Percentiles rank a stretch among this genome's conserved stretches.
Conservation (phyloP, 345 rosid genomes). For the Eucalyptus globulus region DNA sequence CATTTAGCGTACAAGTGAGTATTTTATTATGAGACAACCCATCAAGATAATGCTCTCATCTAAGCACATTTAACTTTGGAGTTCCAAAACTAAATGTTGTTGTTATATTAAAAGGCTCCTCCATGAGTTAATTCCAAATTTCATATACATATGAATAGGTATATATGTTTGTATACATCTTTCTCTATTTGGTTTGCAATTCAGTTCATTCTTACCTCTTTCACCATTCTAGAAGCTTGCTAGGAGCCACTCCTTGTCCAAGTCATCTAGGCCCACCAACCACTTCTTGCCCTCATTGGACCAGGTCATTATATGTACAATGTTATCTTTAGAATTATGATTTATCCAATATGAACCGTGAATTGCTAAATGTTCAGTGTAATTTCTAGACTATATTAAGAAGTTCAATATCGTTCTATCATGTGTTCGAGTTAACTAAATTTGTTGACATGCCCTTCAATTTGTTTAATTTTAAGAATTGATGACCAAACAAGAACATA, state of each 20-base stretch:
- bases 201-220: too few relatives aligned
- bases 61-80: not conserved
- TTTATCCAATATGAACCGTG: not conserved
- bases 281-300: fast-evolving
- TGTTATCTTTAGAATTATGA: not conserved
- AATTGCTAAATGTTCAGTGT: not conserved
- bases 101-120: too few relatives aligned
- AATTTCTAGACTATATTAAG: not conserved
- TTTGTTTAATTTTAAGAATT: not conserved
- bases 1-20: too few relatives aligned
- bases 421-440: not conserved
- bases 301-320: not conserved
- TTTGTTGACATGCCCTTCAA: not conserved
- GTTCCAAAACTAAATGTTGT: too few relatives aligned
- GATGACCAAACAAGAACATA: not conserved
- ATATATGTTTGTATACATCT: too few relatives aligned
- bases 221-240: fast-evolving
- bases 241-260: not conserved
- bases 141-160: too few relatives aligned
- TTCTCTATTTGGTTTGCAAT: too few relatives aligned
- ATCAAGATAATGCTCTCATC: not conserved
- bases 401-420: not conserved
- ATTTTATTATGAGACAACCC: not conserved
- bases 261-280: fast-evolving
- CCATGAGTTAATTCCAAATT: too few relatives aligned